Evolutionary conservation across 2,329 filamentous ascomycete species (phyloP).

Genomic region (Botryotinia calthae): DNA sequence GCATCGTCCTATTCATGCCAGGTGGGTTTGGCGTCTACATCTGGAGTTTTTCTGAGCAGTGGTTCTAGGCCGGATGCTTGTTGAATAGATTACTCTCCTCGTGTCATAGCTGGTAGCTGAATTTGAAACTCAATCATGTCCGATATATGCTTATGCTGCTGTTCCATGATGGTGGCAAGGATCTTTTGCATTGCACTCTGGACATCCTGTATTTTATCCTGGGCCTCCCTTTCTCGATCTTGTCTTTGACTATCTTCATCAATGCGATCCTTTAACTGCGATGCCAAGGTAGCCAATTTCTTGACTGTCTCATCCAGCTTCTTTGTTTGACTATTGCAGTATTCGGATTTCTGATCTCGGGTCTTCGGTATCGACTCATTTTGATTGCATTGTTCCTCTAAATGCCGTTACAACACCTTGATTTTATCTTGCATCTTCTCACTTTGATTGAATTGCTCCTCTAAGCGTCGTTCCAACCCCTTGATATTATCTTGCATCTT

Average conservation of each 20-base stretch:
- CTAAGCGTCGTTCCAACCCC: rapidly evolving
- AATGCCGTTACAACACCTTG: neutral
- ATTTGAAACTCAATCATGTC: neutral
- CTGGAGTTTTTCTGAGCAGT: neutral
- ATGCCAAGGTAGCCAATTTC: neutral
- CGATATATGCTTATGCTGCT: neutral
- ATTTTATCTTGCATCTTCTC: neutral
- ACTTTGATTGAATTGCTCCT: neutral
- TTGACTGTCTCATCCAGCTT: neutral
- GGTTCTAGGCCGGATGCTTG: neutral
- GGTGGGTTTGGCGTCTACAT: neutral
- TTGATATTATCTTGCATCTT: neutral
- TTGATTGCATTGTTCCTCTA: neutral
- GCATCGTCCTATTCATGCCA: neutral
- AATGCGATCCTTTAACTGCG: neutral
- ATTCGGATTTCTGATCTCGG: neutral
- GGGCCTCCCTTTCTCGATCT: neutral
- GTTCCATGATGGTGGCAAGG: neutral
- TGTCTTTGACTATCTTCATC: neutral
- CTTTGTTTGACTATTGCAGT: neutral
- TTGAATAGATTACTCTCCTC: neutral
- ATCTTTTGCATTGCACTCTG: neutral
- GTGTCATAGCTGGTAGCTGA: neutral
- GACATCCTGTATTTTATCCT: neutral
- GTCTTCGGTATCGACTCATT: neutral